phyloP scores from a whole-genome alignment of 352 stramenopile species.

The Phytophthora pistaciae region DNA sequence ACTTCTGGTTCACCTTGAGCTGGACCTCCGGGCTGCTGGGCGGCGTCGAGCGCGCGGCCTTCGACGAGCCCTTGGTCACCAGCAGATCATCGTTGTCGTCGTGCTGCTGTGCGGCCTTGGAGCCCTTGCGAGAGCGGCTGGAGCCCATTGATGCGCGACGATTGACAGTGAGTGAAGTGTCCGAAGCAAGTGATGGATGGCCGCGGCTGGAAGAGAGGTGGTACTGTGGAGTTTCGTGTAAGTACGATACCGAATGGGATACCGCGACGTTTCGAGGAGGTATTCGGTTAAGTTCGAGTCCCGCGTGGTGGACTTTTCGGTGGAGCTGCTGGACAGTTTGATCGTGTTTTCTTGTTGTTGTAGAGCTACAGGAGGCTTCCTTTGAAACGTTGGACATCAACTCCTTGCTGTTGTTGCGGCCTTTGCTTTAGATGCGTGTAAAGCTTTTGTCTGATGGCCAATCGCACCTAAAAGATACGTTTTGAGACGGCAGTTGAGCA shows the following conservation, averaged over 20 bases:
- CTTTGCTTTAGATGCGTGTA: too few relatives aligned
- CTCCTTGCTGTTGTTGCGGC: background rate
- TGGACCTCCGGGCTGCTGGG: slow-evolving; percentile 37
- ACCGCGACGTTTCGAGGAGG: background rate
- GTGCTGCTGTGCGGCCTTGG: background rate
- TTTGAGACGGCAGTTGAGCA: background rate
- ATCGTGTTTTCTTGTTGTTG: background rate
- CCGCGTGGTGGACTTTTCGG: background rate
- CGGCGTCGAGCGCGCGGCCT: background rate
- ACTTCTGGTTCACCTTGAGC: slow-evolving; percentile 84
- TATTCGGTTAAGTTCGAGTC: background rate
- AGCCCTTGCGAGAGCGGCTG: background rate
- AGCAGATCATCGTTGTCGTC: slow-evolving; percentile 45
- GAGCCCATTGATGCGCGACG: background rate
- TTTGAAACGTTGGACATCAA: background rate
- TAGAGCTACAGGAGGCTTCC: background rate
- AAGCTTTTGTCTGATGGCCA: background rate
- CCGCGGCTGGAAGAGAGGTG: background rate
- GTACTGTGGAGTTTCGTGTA: background rate
- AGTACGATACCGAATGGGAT: background rate
- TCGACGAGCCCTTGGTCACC: slow-evolving; percentile 32
- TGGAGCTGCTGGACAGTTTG: background rate
- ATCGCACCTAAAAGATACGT: background rate
- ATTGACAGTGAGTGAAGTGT: background rate
- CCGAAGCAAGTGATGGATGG: background rate